Conservation (phyloP, 2,329 filamentous ascomycete genomes). For the Fusarium newnesense region DNA sequence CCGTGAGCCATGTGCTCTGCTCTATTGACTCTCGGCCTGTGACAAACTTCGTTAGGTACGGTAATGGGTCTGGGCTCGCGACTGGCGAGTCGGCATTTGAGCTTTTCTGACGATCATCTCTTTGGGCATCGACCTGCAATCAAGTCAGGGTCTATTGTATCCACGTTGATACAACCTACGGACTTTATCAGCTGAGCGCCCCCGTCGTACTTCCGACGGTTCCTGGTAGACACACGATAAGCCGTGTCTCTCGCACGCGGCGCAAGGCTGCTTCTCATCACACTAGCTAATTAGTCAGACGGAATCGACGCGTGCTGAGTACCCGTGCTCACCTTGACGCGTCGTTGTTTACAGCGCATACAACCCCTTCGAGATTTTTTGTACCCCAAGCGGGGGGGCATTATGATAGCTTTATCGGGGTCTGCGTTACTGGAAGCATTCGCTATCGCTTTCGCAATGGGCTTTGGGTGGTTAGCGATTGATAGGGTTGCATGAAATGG, state of each 20-base stretch:
- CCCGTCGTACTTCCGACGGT: conserved; percentile 3
- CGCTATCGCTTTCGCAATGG: neutral
- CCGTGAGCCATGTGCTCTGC: conserved; percentile 45
- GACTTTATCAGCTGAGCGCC: neutral
- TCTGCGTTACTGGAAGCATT: neutral
- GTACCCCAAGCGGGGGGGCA: conserved; percentile 47
- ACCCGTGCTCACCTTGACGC: conserved; percentile 48
- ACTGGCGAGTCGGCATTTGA: neutral
- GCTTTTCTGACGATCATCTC: neutral
- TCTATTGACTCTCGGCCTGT: conserved; percentile 25
- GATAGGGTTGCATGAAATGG: neutral
- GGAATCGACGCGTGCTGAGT: neutral
- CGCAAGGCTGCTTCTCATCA: conserved; percentile 52
- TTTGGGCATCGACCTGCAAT: neutral
- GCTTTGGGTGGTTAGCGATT: neutral
- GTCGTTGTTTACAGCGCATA: conserved; percentile 49
- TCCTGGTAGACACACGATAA: conserved; percentile 47
- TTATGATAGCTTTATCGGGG: neutral
- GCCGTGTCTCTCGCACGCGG: conserved; percentile 50
- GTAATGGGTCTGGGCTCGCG: conserved; percentile 27
- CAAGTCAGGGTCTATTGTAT: neutral
- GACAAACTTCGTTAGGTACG: conserved; percentile 40
- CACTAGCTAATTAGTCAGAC: conserved; percentile 47
- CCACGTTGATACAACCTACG: neutral
- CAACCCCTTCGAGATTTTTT: conserved; percentile 51